A percentile compares a stretch with the other conserved stretches of the same genome.
Evolutionary conservation across 805 yeast species (phyloP).

Genomic region (Schwanniomyces sp.): DNA sequence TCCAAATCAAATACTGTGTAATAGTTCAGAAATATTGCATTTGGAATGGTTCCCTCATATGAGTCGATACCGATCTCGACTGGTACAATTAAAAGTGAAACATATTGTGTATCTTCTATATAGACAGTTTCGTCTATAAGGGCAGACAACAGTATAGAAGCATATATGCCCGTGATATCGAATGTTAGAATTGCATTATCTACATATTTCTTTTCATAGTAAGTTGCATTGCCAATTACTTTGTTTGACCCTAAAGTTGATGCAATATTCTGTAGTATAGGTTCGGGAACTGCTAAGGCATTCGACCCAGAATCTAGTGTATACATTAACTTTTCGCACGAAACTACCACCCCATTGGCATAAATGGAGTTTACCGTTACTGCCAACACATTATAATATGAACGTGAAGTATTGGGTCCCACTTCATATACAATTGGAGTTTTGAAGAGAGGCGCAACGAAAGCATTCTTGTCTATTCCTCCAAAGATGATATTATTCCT

Average conservation of each 20-base stretch:
- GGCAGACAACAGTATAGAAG: constrained; percentile 11
- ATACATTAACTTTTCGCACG: constrained; percentile 12
- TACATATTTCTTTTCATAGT: constrained; percentile 6
- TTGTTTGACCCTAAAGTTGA: constrained; percentile 7
- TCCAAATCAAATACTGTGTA: constrained; percentile 18
- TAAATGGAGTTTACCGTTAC: constrained; percentile 12
- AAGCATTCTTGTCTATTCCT: constrained; percentile 30
- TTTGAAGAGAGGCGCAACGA: constrained; percentile 18
- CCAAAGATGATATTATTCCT: constrained; percentile 26
- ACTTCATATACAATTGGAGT: constrained; percentile 12
- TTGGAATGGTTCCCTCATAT: constrained; percentile 15
- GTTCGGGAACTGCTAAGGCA: constrained; percentile 12
- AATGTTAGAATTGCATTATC: constrained; percentile 2
- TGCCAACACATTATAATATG: constrained; percentile 8
- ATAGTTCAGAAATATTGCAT: constrained; percentile 13
- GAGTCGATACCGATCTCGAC: constrained; percentile 11
- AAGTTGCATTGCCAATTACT: constrained; percentile 2
- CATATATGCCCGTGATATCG: constrained; percentile 11
- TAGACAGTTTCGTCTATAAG: constrained; percentile 8
- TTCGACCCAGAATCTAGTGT: constrained; percentile 17
- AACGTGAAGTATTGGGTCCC: constrained; percentile 7
- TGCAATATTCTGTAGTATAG: constrained; percentile 11
- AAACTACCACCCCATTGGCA: constrained; percentile 7
- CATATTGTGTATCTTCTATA: constrained; percentile 10
- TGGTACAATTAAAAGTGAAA: constrained; percentile 7